Base-by-base conservation (phyloP, 1,284 basidiomycete genomes). In the Anthracocystis walkeri region DNA sequence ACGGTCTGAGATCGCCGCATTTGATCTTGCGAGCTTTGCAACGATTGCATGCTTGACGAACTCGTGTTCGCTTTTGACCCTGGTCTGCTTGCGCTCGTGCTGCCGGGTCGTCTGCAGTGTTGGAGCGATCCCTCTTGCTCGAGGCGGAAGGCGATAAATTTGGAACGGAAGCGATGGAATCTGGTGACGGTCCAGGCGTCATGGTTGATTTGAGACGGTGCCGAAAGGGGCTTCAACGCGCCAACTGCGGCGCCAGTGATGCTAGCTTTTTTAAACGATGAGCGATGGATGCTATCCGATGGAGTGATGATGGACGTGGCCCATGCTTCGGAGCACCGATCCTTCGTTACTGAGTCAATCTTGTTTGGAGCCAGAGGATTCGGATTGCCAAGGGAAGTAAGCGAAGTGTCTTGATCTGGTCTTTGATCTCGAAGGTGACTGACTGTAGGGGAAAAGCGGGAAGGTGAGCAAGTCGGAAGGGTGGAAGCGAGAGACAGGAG, bases 11-110 rank as follows among this genome's bases (percentile, higher is more conserved):
- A 29, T 76, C 69, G 31, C 74, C 74, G 40, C 74, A 76, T 42
- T 76, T 76, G 61, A 76, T 76, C 59, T 76, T 76, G 41, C 74
- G 64, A 18, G 74, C 68, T 57, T 76, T 76, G 59, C 74, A 76
- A n/a, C 74, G 69, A 21, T 76, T 76, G 65, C 74, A 76, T 2
- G 74, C 74, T 51, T 76, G 74, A 8, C 74, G 68, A 11, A 76
- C 74, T 10, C 74, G 35, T 20, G 68, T 72, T 16, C 74, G 57
- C 50, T 76, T 76, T n/a, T 61, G 63, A 23, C 54, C 27, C 2
- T 61, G 64, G 18, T 75, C 65, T 5, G 42, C 41, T 21, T 60
- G 55, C 11, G 53, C 46, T 27, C 44, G 40, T 14, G 64, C 57
- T 18, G 45, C 18, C 2, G 31, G 18, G 29, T 67, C 68, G 14